Evolutionary conservation across 352 stramenopile species (phyloP), one percentile per base, ranked within the genome.

Genomic region (Phytophthora sojae): DNA sequence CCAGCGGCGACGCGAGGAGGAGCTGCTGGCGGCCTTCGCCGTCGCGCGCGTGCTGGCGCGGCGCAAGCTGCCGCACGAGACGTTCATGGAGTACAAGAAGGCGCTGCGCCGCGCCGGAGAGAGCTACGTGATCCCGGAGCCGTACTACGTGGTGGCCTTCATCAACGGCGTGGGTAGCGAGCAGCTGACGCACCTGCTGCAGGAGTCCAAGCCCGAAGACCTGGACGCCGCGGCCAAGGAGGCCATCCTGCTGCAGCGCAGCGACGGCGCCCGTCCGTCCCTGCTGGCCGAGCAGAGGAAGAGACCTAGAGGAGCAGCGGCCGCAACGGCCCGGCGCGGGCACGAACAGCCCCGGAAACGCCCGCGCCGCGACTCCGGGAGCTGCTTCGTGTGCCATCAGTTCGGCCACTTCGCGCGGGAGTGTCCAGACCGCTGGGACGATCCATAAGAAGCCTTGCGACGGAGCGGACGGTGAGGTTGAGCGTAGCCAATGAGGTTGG

Each of bases 91-190:
- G 58, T 76, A 69, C 35, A 69, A 70, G 26, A 65, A 64, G 53
- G 57, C 69, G 32, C 64, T 76, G 35, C 64, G 63, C 4, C 51
- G 59, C 32, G 49, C 39, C 6, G 69, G 69, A 3, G 63, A 76
- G 19, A 55, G 37, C 45, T 66, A 76, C 53, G 54, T 39, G 15
- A 76, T 72, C 47, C 63, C 63, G 1, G 69, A 76, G 32, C 45
- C 57, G 12, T 76, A 66, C 35, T 76, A 72, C 53, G 69, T 76
- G 19, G 69, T 66, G 57, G 69, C 63, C 21, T 76, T 76, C 25
- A 72, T 76, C 57, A 76, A 72, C 25, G 69, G 63, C 26, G 47
- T 76, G 35, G 63, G 58, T 45, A 64, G 54, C 30, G 42, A 60
- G 42, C 55, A 76, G 19, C 53, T 69, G 4, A 42, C 57, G 25